Conservation (phyloP, 345 rosid species). For the Gossypium sturtianum region DNA sequence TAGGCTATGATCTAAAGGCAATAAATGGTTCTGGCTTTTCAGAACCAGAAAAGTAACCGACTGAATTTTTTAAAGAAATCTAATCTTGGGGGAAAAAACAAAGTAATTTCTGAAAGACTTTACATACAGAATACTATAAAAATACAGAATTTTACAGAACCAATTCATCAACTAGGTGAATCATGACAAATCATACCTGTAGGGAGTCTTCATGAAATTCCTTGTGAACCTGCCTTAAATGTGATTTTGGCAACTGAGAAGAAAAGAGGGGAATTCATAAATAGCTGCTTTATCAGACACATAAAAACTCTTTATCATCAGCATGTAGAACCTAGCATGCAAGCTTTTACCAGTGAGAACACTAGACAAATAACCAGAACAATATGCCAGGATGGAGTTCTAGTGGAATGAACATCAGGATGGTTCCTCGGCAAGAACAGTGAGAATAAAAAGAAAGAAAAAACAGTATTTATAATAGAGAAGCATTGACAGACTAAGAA, state of each 20-base stretch:
- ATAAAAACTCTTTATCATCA: background rate
- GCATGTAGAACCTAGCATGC: background rate
- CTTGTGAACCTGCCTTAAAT: slow-evolving; percentile 68
- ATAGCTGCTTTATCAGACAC: background rate
- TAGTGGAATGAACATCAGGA: background rate
- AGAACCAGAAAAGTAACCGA: background rate
- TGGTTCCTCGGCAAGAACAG: background rate
- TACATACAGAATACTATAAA: background rate
- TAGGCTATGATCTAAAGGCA: background rate
- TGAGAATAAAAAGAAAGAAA: background rate
- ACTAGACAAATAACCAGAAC: background rate
- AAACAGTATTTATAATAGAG: background rate
- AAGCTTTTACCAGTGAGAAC: background rate
- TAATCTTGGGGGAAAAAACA: background rate
- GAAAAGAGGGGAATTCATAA: slow-evolving; percentile 1
- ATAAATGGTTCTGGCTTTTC: background rate
- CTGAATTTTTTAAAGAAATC: background rate
- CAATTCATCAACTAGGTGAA: background rate
- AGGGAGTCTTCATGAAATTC: slow-evolving; percentile 66
- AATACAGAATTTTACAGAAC: background rate
- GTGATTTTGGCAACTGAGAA: slow-evolving; percentile 67
- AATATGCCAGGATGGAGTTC: background rate
- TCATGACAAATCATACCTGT: slow-evolving; percentile 41
- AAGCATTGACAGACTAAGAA: background rate
- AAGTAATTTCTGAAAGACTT: background rate